These are phyloP conservation scores for Oryza nivara DNA, from an alignment of 176 grass and related monocot genomes.

Conservation along the genomic window DNA sequence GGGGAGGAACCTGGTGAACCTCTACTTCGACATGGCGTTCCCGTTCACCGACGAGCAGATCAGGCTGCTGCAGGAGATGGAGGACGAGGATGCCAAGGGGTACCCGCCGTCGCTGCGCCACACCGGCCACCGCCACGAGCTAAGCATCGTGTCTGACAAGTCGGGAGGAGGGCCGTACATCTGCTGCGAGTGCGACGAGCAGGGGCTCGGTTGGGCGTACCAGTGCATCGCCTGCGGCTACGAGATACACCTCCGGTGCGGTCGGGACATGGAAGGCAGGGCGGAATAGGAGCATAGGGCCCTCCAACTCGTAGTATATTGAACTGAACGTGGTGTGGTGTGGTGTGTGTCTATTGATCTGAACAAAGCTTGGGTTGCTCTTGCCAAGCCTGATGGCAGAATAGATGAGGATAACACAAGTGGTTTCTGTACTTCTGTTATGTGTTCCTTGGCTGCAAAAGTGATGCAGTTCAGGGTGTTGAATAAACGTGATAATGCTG, in stretches of 20 bases:
- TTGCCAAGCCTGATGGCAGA: conserved; percentile 6
- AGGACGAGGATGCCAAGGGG: conserved; percentile 62
- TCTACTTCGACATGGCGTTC: conserved; percentile 76
- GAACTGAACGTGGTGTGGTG: conserved; percentile 5
- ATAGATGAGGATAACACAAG: not conserved
- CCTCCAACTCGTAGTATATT: conserved; percentile 2
- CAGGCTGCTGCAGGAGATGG: conserved; percentile 51
- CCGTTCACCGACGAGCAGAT: conserved; percentile 61
- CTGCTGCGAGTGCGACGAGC: conserved; percentile 74
- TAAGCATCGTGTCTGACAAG: conserved; percentile 59
- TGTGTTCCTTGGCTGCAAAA: not conserved
- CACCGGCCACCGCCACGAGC: conserved; percentile 52
- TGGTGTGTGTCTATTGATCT: conserved; percentile 1
- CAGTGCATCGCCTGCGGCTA: conserved; percentile 74
- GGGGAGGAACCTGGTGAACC: conserved; percentile 69
- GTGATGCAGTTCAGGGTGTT: not conserved
- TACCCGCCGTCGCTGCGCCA: conserved; percentile 54
- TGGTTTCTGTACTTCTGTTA: not conserved
- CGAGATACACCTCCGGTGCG: conserved; percentile 75
- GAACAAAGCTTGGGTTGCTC: conserved; percentile 28
- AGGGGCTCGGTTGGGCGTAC: conserved; percentile 74
- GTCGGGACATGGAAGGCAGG: not conserved
- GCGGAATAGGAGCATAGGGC: not conserved
- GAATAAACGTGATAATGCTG: not conserved
- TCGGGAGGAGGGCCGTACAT: conserved; percentile 65